Evolutionary conservation across 2,329 filamentous ascomycete species (phyloP).

Genomic region (Sclerotinia glacialis): DNA sequence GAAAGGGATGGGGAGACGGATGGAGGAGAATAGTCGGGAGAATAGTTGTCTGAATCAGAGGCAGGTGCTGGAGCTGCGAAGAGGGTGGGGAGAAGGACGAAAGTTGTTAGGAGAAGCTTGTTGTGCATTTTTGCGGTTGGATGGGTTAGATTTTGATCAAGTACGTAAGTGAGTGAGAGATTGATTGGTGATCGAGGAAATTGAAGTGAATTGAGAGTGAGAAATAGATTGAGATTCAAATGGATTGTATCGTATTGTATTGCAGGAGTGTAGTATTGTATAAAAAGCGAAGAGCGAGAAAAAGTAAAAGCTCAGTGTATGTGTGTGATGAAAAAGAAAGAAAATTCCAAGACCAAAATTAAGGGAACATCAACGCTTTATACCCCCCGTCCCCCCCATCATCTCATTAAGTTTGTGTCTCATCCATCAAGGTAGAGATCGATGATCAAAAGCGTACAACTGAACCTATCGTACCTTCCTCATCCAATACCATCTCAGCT

Average conservation of each 20-base stretch:
- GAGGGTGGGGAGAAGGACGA: not conserved
- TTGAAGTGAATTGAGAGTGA: not conserved
- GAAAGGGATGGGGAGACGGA: not conserved
- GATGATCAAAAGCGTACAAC: not conserved
- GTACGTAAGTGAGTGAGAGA: not conserved
- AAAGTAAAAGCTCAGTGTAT: not conserved
- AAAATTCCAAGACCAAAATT: not conserved
- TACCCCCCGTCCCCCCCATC: not conserved
- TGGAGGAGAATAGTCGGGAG: not conserved
- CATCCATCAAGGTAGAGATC: not conserved
- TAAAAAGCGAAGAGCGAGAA: not conserved
- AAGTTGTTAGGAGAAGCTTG: not conserved
- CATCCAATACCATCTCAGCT: not conserved
- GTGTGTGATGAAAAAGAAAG: not conserved
- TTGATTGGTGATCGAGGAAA: not conserved
- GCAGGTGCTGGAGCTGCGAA: slow-evolving; percentile 1
- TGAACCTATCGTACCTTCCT: not conserved
- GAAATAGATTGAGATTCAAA: not conserved
- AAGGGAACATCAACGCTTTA: not conserved
- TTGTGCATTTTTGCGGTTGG: not conserved
- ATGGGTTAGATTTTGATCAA: not conserved
- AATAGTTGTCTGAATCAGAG: not conserved
- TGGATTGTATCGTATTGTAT: not conserved
- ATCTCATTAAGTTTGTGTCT: not conserved
- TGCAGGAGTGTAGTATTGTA: not conserved